These are phyloP conservation scores for Citrus cavaleriei DNA, from an alignment of 345 rosid genomes.

Conservation along the genomic window DNA sequence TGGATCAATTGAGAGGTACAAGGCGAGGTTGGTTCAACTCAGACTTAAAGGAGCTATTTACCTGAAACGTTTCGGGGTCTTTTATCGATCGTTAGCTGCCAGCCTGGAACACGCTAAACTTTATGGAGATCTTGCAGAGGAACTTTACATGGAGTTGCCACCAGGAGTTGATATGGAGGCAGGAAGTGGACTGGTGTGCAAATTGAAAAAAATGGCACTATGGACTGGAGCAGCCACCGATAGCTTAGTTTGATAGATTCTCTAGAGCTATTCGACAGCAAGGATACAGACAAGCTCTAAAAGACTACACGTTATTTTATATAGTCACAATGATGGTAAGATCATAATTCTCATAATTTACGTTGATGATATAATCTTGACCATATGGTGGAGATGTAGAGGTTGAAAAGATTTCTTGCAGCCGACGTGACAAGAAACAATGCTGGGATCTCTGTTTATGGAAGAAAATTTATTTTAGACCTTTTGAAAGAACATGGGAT, in stretches of 20 bases:
- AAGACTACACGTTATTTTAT: neutral
- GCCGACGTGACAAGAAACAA: too few relatives aligned
- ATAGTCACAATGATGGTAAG: neutral
- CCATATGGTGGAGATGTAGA: neutral
- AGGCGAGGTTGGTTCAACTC: neutral
- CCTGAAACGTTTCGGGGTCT: neutral
- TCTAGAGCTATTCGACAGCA: neutral
- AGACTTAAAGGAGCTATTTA: neutral
- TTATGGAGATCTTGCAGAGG: neutral
- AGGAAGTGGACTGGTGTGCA: neutral
- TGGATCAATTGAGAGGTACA: neutral
- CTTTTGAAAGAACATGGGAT: neutral
- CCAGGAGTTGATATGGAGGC: neutral
- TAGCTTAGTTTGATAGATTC: conserved; percentile 1
- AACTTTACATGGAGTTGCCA: neutral
- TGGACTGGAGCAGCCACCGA: neutral
- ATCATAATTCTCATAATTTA: neutral
- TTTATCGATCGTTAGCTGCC: neutral
- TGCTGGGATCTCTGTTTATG: conserved; percentile 2
- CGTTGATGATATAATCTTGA: neutral
- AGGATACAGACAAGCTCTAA: neutral
- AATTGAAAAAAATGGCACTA: neutral
- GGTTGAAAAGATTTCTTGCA: neutral
- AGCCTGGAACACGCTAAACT: neutral
- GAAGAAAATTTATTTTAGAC: neutral